Conservation (phyloP, 225 moss, liverwort and hornwort genomes). For the Straminergon stramineum region DNA sequence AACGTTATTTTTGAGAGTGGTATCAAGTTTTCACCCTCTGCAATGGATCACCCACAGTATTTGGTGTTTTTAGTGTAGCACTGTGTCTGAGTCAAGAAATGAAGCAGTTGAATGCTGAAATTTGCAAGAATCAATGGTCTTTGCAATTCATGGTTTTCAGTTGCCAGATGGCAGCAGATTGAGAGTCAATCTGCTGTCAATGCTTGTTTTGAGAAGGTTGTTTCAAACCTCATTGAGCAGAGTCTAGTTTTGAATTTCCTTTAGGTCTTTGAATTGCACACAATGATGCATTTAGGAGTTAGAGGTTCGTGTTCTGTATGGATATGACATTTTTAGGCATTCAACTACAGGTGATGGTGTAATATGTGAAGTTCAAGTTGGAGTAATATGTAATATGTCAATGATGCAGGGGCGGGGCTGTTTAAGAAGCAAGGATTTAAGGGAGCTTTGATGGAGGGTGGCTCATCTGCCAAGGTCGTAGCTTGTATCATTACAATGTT, state of each 20-base stretch:
- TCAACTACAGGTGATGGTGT: neutral
- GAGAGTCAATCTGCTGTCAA: neutral
- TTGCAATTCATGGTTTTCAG: neutral
- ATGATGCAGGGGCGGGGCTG: constrained; percentile 64
- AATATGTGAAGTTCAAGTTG: neutral
- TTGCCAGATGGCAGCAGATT: neutral
- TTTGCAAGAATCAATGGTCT: neutral
- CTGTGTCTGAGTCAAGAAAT: neutral
- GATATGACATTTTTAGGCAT: neutral
- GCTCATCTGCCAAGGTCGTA: constrained; percentile 80
- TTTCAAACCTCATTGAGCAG: neutral
- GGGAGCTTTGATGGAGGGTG: constrained; percentile 72
- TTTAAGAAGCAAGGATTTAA: constrained; percentile 89
- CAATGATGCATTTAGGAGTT: neutral
- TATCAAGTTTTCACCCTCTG: neutral
- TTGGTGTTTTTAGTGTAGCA: neutral
- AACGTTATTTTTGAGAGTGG: neutral
- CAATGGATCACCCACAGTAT: neutral
- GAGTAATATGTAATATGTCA: neutral
- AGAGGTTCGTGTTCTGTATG: neutral
- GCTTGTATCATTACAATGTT: neutral
- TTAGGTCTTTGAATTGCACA: neutral
- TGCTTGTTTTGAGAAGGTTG: neutral
- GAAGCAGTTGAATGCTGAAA: neutral
- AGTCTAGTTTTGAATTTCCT: neutral